phyloP scores from a whole-genome alignment of 345 rosid genomes.

The Euphorbia lathyris region DNA sequence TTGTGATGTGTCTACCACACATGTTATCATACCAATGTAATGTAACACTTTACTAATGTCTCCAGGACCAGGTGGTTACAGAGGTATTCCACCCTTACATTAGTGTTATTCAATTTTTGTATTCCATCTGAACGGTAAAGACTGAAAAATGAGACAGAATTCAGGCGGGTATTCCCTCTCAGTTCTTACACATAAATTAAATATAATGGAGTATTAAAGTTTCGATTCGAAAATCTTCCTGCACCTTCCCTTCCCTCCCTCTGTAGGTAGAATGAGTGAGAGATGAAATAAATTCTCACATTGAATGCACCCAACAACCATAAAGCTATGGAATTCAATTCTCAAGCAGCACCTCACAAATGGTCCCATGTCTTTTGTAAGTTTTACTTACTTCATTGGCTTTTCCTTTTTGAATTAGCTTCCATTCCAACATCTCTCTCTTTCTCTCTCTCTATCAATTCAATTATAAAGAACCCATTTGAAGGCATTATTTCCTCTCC shows the following conservation, averaged over 20 bases:
- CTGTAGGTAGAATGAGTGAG: constrained; percentile 15
- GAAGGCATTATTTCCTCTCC: neutral
- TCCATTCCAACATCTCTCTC: neutral
- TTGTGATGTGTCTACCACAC: too few species aligned
- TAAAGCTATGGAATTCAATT: constrained; percentile 48
- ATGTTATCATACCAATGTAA: too few species aligned
- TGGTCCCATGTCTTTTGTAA: constrained; percentile 49
- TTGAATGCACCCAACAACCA: constrained; percentile 71
- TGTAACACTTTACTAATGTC: too few species aligned
- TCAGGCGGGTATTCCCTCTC: neutral
- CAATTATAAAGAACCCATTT: constrained; percentile 17
- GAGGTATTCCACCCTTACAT: too few species aligned
- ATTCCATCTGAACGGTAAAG: neutral
- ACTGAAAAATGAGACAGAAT: neutral
- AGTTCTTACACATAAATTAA: neutral
- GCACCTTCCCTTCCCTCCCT: neutral
- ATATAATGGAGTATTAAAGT: neutral
- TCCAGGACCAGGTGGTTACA: too few species aligned
- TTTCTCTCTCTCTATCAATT: constrained; percentile 2
- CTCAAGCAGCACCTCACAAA: constrained; percentile 25
- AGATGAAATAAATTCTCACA: constrained; percentile 37
- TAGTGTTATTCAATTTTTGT: too few species aligned
- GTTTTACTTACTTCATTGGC: constrained; percentile 20
- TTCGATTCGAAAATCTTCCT: neutral
- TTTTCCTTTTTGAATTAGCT: constrained; percentile 21